These are phyloP conservation scores for Neurospora tetraspora DNA, from an alignment of 495 filamentous ascomycete genomes.

Conservation along the genomic window DNA sequence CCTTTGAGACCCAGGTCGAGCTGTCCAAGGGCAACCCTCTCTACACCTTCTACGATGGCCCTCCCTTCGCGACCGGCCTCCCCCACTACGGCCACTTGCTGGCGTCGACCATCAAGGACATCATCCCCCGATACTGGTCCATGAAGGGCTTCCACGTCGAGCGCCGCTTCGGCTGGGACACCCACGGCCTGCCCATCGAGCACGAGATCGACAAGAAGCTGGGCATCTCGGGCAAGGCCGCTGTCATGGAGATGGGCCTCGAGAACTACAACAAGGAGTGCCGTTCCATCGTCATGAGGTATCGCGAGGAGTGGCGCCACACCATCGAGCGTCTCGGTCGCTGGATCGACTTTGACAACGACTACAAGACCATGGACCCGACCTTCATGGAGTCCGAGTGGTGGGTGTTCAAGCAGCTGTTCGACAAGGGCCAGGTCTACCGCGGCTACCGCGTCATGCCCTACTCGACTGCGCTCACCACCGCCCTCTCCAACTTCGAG, in stretches of 20 bases:
- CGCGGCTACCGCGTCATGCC: conserved; percentile 88
- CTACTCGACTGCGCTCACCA: conserved; percentile 84
- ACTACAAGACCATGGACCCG: conserved; percentile 96
- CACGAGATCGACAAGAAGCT: conserved; percentile 98
- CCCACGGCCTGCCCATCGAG: conserved; percentile 91
- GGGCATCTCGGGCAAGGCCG: conserved; percentile 77
- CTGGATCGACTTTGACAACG: conserved; percentile 98
- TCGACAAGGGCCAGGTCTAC: conserved; percentile 82
- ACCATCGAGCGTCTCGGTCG: conserved; percentile 86
- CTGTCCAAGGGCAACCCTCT: conserved; percentile 53
- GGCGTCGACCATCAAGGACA: conserved; percentile 94
- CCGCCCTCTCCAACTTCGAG: conserved; percentile 88
- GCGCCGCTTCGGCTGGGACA: conserved; percentile 69
- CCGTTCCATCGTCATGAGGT: conserved; percentile 89
- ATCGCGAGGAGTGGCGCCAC: conserved; percentile 76
- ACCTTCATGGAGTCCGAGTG: conserved; percentile 94
- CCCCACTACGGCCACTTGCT: conserved; percentile 96
- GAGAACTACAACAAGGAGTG: conserved; percentile 91
- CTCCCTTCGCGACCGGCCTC: conserved; percentile 50
- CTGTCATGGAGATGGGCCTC: conserved; percentile 79
- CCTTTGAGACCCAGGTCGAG: conserved; percentile 54
- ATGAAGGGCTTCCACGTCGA: conserved; percentile 92
- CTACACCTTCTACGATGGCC: conserved; percentile 81
- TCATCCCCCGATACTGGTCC: conserved; percentile 93
- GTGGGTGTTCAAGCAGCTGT: conserved; percentile 94